Percentiles rank a stretch among this genome's conserved stretches.
These are phyloP conservation scores for Floccularia luteovirens DNA, from an alignment of 768 basidiomycete species.

Conservation along the genomic window DNA sequence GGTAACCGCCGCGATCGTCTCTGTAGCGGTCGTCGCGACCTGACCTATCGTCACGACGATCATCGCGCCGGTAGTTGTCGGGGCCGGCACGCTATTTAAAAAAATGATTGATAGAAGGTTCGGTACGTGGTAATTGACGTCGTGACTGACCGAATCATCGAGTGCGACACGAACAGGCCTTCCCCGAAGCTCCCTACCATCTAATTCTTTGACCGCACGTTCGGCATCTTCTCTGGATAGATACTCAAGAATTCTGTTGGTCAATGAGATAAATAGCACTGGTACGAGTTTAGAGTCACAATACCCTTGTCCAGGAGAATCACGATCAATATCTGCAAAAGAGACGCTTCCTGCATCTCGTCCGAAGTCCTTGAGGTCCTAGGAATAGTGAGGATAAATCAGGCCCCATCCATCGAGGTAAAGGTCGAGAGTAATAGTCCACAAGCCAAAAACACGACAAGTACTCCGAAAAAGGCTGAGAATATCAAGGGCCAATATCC, in stretches of 20 bases:
- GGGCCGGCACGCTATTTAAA: constrained; percentile 48
- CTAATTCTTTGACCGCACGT: constrained; percentile 82
- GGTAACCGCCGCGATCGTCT: constrained; percentile 52
- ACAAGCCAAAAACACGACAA: constrained; percentile 9
- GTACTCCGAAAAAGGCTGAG: constrained; percentile 1
- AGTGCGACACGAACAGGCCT: constrained; percentile 65
- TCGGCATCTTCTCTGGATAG: constrained; percentile 85
- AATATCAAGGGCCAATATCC: constrained; percentile 3
- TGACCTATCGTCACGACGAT: constrained; percentile 52
- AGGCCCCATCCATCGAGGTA: constrained; percentile 28
- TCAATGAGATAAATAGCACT: background rate
- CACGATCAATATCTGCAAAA: constrained; percentile 92
- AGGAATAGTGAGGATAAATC: constrained; percentile 34
- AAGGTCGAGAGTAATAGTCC: constrained; percentile 11
- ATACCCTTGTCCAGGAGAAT: constrained; percentile 81
- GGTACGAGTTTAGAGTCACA: constrained; percentile 13
- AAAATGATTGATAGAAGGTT: constrained; percentile 5
- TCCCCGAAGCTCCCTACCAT: constrained; percentile 84
- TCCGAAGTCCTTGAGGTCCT: constrained; percentile 98
- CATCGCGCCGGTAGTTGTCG: constrained; percentile 74
- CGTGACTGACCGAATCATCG: constrained; percentile 48
- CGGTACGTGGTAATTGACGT: background rate
- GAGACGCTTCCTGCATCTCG: constrained; percentile 90
- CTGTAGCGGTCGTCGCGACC: constrained; percentile 50
- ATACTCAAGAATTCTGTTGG: constrained; percentile 83